A percentile compares a stretch with the other conserved stretches of the same genome.
Conservation (phyloP, 2,329 filamentous ascomycete genomes). For the Diaporthe helianthi region DNA sequence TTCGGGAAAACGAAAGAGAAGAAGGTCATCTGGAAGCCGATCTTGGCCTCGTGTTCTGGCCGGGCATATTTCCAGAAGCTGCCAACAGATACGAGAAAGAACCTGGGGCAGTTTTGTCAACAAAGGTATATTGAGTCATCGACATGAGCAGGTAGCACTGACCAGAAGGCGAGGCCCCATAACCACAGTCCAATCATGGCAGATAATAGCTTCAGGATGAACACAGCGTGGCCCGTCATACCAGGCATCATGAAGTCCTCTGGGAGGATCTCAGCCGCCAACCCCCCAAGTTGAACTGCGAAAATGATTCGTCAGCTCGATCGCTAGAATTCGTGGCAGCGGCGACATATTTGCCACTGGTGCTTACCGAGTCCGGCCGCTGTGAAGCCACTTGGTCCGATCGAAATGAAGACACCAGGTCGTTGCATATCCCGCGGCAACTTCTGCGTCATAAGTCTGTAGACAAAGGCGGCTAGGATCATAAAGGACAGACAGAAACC, state of each 20-base stretch:
- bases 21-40: constrained; percentile 86
- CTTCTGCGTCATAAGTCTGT: constrained; percentile 88
- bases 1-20: constrained; percentile 86
- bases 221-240: constrained; percentile 47
- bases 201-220: constrained; percentile 55
- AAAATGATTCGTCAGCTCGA: constrained; percentile 7
- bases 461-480: constrained; percentile 85
- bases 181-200: constrained; percentile 78
- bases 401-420: constrained; percentile 85
- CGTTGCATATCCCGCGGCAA: constrained; percentile 77
- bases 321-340: background rate
- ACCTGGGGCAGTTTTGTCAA: constrained; percentile 44
- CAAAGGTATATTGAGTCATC: background rate
- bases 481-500: constrained; percentile 70
- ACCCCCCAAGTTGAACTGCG: constrained; percentile 53
- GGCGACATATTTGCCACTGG: background rate
- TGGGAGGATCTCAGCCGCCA: constrained; percentile 52
- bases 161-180: constrained; percentile 81
- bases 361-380: constrained; percentile 52
- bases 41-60: constrained; percentile 54
- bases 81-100: constrained; percentile 81
- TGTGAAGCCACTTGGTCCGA: constrained; percentile 74
- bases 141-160: background rate
- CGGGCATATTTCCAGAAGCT: constrained; percentile 74
- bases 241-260: constrained; percentile 47